Conservation (phyloP, 2,329 filamentous ascomycete species). For the Sphaerostilbella broomeana region DNA sequence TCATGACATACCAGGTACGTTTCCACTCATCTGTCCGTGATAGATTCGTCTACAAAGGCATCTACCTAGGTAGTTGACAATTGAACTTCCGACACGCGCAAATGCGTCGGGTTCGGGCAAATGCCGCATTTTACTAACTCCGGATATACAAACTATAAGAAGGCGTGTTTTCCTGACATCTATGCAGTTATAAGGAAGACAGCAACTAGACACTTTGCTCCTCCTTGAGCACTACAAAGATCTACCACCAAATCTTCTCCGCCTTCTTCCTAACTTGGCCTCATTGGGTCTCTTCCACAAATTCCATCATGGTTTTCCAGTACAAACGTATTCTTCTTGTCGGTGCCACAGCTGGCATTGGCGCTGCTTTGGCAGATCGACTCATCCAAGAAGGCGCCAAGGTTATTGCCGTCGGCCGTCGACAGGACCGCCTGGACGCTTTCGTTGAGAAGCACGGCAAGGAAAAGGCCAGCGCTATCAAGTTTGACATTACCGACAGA, state of each 20-base stretch:
- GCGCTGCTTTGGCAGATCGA: constrained; percentile 25
- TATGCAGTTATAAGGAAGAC: no score
- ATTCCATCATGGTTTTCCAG: constrained; percentile 42
- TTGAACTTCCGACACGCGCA: no score
- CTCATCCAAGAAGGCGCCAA: constrained; percentile 35
- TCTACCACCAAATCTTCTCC: not conserved
- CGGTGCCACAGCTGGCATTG: constrained; percentile 21
- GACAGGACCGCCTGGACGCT: constrained; percentile 41
- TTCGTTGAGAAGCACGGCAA: constrained; percentile 39
- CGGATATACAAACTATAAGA: no score
- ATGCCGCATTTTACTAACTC: no score
- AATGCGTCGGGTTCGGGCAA: no score
- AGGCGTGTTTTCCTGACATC: no score
- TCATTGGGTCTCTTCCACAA: no score
- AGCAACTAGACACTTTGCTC: no score
- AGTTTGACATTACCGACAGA: constrained; percentile 38
- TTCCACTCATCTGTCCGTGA: not conserved
- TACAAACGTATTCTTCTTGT: constrained; percentile 51
- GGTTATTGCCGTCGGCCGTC: constrained; percentile 41
- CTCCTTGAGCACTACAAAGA: no score
- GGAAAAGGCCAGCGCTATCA: constrained; percentile 31
- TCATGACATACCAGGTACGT: not conserved
- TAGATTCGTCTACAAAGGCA: no score
- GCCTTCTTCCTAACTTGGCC: not conserved
- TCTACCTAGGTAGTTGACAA: no score